phyloP scores from a whole-genome alignment of 331 rosid species.

The Phaseolus coccineus region DNA sequence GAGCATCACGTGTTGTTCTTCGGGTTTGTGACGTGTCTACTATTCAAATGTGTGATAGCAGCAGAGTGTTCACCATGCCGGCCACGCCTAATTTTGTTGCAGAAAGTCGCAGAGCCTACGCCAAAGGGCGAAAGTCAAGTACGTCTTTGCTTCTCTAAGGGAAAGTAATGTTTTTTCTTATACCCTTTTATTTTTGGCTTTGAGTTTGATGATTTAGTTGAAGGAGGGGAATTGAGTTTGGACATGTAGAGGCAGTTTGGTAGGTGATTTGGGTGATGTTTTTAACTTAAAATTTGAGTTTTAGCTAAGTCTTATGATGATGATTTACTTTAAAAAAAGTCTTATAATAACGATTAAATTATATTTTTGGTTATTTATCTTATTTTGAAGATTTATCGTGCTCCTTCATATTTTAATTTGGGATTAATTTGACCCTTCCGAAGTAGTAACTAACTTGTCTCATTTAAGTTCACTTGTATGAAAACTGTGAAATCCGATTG shows the following conservation, averaged over 20 bases:
- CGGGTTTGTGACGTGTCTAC: constrained; percentile 37
- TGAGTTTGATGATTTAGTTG: background rate
- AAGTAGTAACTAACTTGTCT: no score
- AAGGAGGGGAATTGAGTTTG: background rate
- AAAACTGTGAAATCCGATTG: no score
- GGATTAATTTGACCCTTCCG: no score
- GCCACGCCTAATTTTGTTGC: constrained; percentile 46
- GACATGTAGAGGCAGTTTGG: background rate
- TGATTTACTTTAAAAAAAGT: no score
- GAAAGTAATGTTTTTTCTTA: constrained; percentile 1
- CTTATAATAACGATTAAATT: no score
- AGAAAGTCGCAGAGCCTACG: constrained; percentile 80
- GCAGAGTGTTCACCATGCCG: constrained; percentile 46
- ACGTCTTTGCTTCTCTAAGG: constrained; percentile 32
- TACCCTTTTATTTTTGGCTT: background rate
- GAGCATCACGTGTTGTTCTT: constrained; percentile 47
- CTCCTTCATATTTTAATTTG: no score
- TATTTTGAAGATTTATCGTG: no score
- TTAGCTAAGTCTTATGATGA: background rate
- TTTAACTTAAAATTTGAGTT: background rate
- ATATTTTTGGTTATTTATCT: no score
- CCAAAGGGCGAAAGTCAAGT: constrained; percentile 92
- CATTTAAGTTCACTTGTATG: no score
- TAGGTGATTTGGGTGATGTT: background rate
- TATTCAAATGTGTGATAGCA: constrained; percentile 28